A percentile compares a stretch with the other conserved stretches of the same genome.
Evolutionary conservation across 805 yeast species (phyloP).

Genomic region (Debaryomyces castellii): DNA sequence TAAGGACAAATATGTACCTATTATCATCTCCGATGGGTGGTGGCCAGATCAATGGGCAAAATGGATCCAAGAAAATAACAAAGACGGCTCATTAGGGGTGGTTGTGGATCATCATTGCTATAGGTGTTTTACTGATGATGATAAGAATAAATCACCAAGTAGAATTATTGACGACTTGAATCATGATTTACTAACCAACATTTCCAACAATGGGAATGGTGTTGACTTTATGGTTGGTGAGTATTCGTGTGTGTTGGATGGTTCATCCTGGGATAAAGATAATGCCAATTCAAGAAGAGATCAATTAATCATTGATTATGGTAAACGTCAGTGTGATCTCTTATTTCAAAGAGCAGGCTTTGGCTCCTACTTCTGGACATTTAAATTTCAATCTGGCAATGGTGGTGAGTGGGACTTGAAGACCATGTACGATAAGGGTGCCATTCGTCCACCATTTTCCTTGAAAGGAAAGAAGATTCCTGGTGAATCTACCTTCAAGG

Average conservation of each 20-base stretch:
- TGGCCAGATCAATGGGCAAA: slow-evolving; percentile 76
- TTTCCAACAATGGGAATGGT: slow-evolving; percentile 40
- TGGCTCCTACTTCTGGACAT: slow-evolving; percentile 91
- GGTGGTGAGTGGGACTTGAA: slow-evolving; percentile 97
- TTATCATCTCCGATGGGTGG: slow-evolving; percentile 93
- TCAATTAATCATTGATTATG: slow-evolving; percentile 59
- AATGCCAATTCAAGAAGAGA: slow-evolving; percentile 44
- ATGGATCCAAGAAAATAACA: slow-evolving; percentile 50
- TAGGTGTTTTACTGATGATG: slow-evolving; percentile 79
- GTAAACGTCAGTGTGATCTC: slow-evolving; percentile 49
- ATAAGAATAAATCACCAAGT: slow-evolving; percentile 63
- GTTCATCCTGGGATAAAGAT: slow-evolving; percentile 64
- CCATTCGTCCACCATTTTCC: slow-evolving; percentile 26
- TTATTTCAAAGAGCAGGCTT: slow-evolving; percentile 55
- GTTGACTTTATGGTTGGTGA: slow-evolving; percentile 86
- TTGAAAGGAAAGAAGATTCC: slow-evolving; percentile 34
- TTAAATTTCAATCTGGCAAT: slow-evolving; percentile 78
- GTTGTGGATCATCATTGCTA: slow-evolving; percentile 84
- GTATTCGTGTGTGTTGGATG: slow-evolving; percentile 84
- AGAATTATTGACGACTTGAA: slow-evolving; percentile 61
- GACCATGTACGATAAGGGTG: slow-evolving; percentile 69
- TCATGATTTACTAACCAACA: slow-evolving; percentile 46
- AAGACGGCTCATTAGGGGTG: slow-evolving; percentile 50
- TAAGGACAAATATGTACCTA: slow-evolving; percentile 58
- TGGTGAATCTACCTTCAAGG: slow-evolving; percentile 39